Conservation (phyloP, 306 rosid species). For the Cucurbita maxima region DNA sequence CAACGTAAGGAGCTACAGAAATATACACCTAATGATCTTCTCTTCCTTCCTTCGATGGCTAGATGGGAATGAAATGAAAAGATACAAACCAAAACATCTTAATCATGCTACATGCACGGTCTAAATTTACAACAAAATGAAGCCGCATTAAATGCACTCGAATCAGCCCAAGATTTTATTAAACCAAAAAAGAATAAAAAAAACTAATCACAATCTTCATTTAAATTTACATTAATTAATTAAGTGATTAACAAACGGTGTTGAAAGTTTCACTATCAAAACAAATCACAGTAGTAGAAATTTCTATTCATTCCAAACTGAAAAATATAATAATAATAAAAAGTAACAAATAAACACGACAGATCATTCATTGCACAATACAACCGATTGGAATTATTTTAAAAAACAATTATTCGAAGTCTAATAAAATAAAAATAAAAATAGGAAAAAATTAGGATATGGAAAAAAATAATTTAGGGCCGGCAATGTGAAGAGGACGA, state of each 20-base stretch:
- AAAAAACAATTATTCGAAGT: neutral
- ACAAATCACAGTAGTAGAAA: conserved; percentile 1
- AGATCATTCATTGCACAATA: neutral
- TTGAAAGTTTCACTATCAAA: neutral
- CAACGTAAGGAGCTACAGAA: too few relatives aligned
- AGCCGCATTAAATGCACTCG: too few relatives aligned
- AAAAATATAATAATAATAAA: neutral
- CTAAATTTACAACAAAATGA: too few relatives aligned
- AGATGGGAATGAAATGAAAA: too few relatives aligned
- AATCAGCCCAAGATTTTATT: too few relatives aligned
- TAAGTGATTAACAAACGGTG: neutral
- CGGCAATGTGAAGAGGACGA: neutral
- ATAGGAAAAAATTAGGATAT: neutral
- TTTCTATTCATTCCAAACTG: neutral
- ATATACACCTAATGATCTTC: too few relatives aligned
- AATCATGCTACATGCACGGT: too few relatives aligned
- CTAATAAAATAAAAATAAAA: neutral
- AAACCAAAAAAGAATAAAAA: neutral
- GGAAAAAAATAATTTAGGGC: neutral
- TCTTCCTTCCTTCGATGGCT: too few relatives aligned
- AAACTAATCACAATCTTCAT: neutral
- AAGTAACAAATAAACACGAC: neutral
- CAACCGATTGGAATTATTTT: neutral
- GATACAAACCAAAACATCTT: too few relatives aligned
- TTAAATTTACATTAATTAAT: conserved; percentile 1